A percentile compares a stretch with the other conserved stretches of the same genome.
Evolutionary conservation across 192 early-diverging fungal genomes (phyloP).

Genomic region (Thamnidium elegans): DNA sequence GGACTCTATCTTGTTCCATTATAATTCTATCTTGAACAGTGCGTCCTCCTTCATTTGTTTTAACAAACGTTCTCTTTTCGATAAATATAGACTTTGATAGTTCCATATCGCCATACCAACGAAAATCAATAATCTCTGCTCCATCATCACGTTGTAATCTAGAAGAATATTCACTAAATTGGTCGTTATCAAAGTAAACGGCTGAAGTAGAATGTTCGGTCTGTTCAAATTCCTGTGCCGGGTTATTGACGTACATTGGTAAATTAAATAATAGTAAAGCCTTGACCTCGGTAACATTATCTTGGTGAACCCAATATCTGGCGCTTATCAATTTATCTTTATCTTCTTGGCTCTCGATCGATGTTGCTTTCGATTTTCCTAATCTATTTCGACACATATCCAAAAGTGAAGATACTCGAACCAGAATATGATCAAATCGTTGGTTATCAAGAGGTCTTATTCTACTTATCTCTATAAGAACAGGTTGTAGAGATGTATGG

Average conservation of each 20-base stretch:
- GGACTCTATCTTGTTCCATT: constrained; percentile 87
- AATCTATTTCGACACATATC: constrained; percentile 23
- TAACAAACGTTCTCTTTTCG: constrained; percentile 22
- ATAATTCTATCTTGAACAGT: constrained; percentile 89
- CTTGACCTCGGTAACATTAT: constrained; percentile 94
- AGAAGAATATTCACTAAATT: constrained; percentile 83
- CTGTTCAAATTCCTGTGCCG: constrained; percentile 54
- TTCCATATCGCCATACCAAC: constrained; percentile 77
- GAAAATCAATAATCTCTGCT: constrained; percentile 83
- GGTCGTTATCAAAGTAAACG: constrained; percentile 91
- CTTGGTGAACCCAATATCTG: constrained; percentile 96
- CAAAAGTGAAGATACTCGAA: constrained; percentile 24
- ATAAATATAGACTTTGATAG: constrained; percentile 16
- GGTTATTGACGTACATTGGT: constrained; percentile 85
- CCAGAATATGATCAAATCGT: constrained; percentile 55
- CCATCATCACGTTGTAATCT: constrained; percentile 86
- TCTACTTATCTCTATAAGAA: constrained; percentile 18
- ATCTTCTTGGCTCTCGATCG: constrained; percentile 7
- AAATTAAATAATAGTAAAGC: constrained; percentile 85
- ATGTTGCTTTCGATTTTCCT: constrained; percentile 13
- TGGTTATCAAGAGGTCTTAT: constrained; percentile 53
- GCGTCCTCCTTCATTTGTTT: constrained; percentile 68
- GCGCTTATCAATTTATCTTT: constrained; percentile 77
- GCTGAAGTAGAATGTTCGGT: constrained; percentile 82
- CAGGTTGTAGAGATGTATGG: constrained; percentile 28